Conservation (phyloP, 2,329 filamentous ascomycete species). For the Xylaria sp. region DNA sequence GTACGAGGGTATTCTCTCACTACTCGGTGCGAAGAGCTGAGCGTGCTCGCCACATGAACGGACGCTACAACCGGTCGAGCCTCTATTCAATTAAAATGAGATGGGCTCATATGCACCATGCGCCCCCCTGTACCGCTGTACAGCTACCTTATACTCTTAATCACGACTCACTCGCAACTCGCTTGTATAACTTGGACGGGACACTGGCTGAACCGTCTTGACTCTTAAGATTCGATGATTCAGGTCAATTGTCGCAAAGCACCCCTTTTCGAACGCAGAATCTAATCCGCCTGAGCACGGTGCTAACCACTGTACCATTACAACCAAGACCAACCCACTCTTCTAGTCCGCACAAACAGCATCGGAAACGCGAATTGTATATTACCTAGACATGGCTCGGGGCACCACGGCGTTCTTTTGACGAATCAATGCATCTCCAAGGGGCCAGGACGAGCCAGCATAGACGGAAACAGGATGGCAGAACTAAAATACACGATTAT, state of each 20-base stretch:
- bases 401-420: slow-evolving; percentile 23
- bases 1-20: slow-evolving; percentile 69
- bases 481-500: not conserved
- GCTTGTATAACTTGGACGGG: not conserved
- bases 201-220: not conserved
- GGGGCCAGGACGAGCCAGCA: slow-evolving; percentile 1
- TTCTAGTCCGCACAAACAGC: not conserved
- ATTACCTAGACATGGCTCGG: slow-evolving; percentile 15
- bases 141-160: slow-evolving; percentile 4
- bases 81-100: not conserved
- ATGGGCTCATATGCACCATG: not conserved
- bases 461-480: slow-evolving; percentile 14
- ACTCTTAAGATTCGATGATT: not conserved
- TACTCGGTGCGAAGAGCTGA: slow-evolving; percentile 49
- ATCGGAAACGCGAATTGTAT: slow-evolving; percentile 12
- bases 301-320: slow-evolving; percentile 20
- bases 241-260: not conserved
- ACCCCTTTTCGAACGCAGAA: not conserved
- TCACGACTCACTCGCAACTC: slow-evolving; percentile 16
- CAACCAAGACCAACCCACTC: slow-evolving; percentile 7
- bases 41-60: not conserved
- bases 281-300: not conserved
- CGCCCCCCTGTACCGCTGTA: slow-evolving; percentile 17
- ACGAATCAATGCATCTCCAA: slow-evolving; percentile 24
- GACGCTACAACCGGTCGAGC: not conserved